Conservation (phyloP, 805 yeast species). For the Pichia kluyveri region DNA sequence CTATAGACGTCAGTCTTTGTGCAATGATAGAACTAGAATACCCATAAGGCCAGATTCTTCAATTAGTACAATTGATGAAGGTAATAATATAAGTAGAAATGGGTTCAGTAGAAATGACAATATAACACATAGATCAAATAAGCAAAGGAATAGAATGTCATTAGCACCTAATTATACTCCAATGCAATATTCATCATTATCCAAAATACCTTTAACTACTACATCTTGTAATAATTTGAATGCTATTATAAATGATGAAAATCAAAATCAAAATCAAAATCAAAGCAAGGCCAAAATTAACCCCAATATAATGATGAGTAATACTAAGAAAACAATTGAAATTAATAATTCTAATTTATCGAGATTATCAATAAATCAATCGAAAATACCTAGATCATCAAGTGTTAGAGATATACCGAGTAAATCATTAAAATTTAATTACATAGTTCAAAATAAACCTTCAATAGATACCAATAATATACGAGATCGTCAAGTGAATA, state of each 20-base stretch:
- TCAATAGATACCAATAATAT: not conserved
- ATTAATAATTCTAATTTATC: not conserved
- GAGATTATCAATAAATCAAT: not conserved
- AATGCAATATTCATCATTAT: too few species aligned
- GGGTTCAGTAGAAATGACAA: too few species aligned
- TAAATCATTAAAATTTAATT: not conserved
- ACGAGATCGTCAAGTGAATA: too few species aligned
- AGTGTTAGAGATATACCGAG: not conserved
- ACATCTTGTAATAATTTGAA: not conserved
- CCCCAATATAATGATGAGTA: too few species aligned
- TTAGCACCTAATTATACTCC: too few species aligned
- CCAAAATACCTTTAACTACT: not conserved
- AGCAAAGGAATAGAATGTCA: not conserved
- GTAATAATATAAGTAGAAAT: too few species aligned
- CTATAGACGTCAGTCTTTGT: not conserved
- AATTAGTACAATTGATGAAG: not conserved
- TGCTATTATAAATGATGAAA: too few species aligned
- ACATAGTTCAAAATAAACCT: not conserved
- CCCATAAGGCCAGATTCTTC: not conserved
- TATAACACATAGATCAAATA: too few species aligned
- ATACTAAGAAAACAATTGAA: too few species aligned
- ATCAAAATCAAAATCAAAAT: too few species aligned
- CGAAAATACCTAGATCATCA: constrained; percentile 4
- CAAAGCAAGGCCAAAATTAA: too few species aligned
- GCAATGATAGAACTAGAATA: not conserved